Evolutionary conservation across 441 rosid species (phyloP).

Genomic region (Sinapis alba): DNA sequence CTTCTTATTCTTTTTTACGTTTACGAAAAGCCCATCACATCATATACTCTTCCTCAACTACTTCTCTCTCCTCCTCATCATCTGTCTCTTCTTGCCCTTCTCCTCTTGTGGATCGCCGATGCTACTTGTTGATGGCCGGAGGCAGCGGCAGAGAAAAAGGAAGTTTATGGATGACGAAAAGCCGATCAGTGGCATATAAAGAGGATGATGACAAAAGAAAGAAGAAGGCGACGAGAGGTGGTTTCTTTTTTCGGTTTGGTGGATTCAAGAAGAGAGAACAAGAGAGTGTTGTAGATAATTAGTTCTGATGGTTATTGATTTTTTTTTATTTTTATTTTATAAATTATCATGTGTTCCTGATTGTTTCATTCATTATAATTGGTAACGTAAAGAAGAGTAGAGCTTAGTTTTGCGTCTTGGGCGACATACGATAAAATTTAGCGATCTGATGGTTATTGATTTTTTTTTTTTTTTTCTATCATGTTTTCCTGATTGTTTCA

Average conservation of each 20-base stretch:
- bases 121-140: slow-evolving; percentile 18
- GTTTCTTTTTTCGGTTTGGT: slow-evolving; percentile 35
- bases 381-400: neutral
- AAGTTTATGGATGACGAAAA: slow-evolving; percentile 35
- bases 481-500: slow-evolving; percentile 21
- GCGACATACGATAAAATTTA: no score
- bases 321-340: neutral
- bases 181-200: slow-evolving; percentile 35
- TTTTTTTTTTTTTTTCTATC: neutral
- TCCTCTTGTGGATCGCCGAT: slow-evolving; percentile 23
- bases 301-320: slow-evolving; percentile 17
- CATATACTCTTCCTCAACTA: slow-evolving; percentile 30
- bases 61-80: slow-evolving; percentile 32
- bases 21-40: slow-evolving; percentile 15
- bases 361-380: slow-evolving; percentile 27
- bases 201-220: slow-evolving; percentile 28
- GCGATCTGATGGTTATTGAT: slow-evolving; percentile 4
- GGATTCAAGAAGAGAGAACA: slow-evolving; percentile 19
- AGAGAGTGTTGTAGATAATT: slow-evolving; percentile 18
- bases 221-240: slow-evolving; percentile 18
- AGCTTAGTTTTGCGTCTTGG: no score
- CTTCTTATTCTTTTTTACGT: slow-evolving; percentile 10
- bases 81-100: slow-evolving; percentile 41
- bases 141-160: slow-evolving; percentile 19
- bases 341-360: neutral